These are phyloP conservation scores for Infundibulicybe gibba DNA, from an alignment of 768 basidiomycete genomes.

Conservation along the genomic window DNA sequence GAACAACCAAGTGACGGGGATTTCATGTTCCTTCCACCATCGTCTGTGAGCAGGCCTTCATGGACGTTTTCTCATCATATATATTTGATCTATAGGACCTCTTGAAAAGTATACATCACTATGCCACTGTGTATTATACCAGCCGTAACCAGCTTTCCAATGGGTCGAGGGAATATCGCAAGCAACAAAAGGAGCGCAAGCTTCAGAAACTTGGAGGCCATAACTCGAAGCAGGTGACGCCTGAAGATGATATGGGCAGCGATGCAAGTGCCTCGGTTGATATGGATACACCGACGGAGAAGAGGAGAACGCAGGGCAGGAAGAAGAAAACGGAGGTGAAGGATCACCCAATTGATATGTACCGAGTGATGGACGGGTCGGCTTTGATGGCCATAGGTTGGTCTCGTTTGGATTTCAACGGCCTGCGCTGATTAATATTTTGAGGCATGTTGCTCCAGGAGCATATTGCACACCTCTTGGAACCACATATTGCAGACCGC, in stretches of 20 bases:
- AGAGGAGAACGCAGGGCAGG: conserved; percentile 15
- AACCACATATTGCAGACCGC: conserved; percentile 33
- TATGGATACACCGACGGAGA: conserved; percentile 10
- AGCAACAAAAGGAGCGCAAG: conserved; percentile 31
- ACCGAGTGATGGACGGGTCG: conserved; percentile 69
- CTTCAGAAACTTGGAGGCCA: conserved; percentile 11
- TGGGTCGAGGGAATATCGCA: conserved; percentile 41
- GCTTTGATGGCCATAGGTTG: conserved; percentile 70
- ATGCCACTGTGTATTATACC: conserved; percentile 50
- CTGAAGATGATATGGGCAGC: conserved; percentile 3
- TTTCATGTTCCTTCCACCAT: conserved; percentile 29
- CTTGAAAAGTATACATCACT: conserved; percentile 45
- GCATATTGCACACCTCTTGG: conserved; percentile 44
- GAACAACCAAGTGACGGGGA: too few relatives aligned
- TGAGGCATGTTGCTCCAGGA: conserved; percentile 71
- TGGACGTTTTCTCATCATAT: conserved; percentile 6
- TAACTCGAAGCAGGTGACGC: conserved; percentile 10
- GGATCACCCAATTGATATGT: conserved; percentile 57
- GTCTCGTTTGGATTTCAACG: not conserved
- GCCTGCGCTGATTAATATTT: conserved; percentile 1
- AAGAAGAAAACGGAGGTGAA: conserved; percentile 14
- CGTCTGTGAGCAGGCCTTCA: conserved; percentile 39
- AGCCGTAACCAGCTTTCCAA: conserved; percentile 59
- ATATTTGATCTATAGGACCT: conserved; percentile 33
- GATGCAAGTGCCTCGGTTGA: conserved; percentile 6